Evolutionary conservation across 768 basidiomycete species (phyloP).

Genomic region (Kwoniella pini): DNA sequence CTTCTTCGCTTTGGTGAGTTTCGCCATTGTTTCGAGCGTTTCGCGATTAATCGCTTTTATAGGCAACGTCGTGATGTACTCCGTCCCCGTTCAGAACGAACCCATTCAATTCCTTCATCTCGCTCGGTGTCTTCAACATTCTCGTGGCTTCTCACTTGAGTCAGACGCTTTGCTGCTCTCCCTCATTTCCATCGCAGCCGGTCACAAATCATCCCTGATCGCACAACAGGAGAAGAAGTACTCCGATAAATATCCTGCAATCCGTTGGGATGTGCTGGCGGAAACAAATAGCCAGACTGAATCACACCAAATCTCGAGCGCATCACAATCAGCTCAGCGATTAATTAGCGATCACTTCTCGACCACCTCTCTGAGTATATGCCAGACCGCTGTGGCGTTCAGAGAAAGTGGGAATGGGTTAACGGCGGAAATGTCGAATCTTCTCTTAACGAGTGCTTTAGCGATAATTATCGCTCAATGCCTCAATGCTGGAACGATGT

Average conservation of each 20-base stretch:
- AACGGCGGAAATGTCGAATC: constrained; percentile 7
- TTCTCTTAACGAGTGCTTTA: constrained; percentile 11
- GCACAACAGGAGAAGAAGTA: constrained; percentile 13
- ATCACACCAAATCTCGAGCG: not conserved
- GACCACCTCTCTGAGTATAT: constrained; percentile 10
- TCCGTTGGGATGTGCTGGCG: constrained; percentile 8
- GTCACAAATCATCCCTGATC: constrained; percentile 21
- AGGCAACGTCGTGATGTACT: constrained; percentile 23
- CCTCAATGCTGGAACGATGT: constrained; percentile 2
- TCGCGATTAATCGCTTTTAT: not conserved
- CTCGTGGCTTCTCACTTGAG: constrained; percentile 15
- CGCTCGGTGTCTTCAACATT: constrained; percentile 14
- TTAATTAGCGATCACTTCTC: constrained; percentile 9
- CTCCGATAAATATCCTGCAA: constrained; percentile 2
- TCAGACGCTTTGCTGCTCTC: constrained; percentile 14
- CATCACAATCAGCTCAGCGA: constrained; percentile 1
- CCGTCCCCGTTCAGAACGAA: constrained; percentile 17
- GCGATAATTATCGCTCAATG: constrained; percentile 16
- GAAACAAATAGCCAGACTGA: not conserved
- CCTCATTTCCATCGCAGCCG: constrained; percentile 20
- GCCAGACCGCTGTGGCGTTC: constrained; percentile 7
- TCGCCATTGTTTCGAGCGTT: not conserved
- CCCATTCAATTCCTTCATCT: constrained; percentile 25
- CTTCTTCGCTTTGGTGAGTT: constrained; percentile 9
- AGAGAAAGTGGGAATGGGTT: constrained; percentile 4